A percentile compares a stretch with the other conserved stretches of the same genome.
phyloP scores from a whole-genome alignment of 2,329 filamentous ascomycete species.

The Geoglossum cookeanum region DNA sequence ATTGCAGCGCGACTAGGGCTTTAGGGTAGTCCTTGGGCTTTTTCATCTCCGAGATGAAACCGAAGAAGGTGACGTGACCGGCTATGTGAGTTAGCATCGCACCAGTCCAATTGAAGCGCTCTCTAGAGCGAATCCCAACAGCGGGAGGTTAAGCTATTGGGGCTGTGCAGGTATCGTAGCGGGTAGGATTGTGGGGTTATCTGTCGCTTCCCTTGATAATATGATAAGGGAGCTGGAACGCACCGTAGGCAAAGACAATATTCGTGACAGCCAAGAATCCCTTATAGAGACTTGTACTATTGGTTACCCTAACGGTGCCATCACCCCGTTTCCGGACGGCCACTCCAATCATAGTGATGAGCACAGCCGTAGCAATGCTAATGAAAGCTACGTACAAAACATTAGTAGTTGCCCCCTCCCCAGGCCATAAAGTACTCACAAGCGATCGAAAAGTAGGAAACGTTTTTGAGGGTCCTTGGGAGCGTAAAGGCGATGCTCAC shows the following conservation, averaged over 20 bases:
- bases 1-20: slow-evolving; percentile 41
- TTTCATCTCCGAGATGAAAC: slow-evolving; percentile 44
- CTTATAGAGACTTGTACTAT: slow-evolving; percentile 28
- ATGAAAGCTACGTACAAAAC: slow-evolving; percentile 29
- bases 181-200: neutral
- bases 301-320: slow-evolving; percentile 19
- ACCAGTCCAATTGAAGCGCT: slow-evolving; percentile 15
- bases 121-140: slow-evolving; percentile 6
- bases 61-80: slow-evolving; percentile 50
- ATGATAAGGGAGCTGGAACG: neutral
- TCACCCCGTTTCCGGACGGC: slow-evolving; percentile 23
- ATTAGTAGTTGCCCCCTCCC: neutral
- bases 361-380: slow-evolving; percentile 43
- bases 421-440: slow-evolving; percentile 27
- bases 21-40: slow-evolving; percentile 41
- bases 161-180: neutral
- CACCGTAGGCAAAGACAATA: slow-evolving; percentile 51
- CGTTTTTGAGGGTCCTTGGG: slow-evolving; percentile 41
- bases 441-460: slow-evolving; percentile 41
- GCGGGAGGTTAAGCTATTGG: neutral
- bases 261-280: slow-evolving; percentile 44
- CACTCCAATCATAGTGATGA: slow-evolving; percentile 42
- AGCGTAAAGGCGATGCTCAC: slow-evolving; percentile 40
- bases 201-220: neutral
- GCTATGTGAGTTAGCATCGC: slow-evolving; percentile 10